Conservation (phyloP, 495 filamentous ascomycete genomes). For the Aspergillus olivimuriae region DNA sequence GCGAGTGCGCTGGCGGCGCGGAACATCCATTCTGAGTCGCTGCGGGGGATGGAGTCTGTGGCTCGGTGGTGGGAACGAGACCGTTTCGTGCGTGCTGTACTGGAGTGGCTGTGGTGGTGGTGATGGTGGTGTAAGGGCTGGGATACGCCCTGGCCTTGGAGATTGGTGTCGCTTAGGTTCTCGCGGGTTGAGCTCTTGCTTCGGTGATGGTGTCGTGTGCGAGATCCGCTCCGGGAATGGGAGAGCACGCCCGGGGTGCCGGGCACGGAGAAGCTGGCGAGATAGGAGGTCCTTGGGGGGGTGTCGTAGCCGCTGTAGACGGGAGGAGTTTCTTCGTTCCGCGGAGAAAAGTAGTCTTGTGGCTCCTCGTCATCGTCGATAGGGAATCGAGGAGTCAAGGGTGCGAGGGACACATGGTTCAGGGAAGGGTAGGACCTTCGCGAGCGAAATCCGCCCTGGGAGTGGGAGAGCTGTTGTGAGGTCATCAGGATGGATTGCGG, state of each 20-base stretch:
- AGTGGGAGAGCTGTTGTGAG: conserved; percentile 12
- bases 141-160: conserved; percentile 19
- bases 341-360: conserved; percentile 30
- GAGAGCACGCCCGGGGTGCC: conserved; percentile 41
- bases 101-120: conserved; percentile 10
- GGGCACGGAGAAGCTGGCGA: conserved; percentile 39
- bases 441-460: conserved; percentile 27
- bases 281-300: conserved; percentile 30
- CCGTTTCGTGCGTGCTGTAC: conserved; percentile 11
- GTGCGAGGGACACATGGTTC: conserved; percentile 50
- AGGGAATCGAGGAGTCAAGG: conserved; percentile 60
- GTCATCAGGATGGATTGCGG: neutral
- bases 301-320: conserved; percentile 7
- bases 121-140: conserved; percentile 22
- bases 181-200: conserved; percentile 34
- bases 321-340: conserved; percentile 2
- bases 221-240: conserved; percentile 38
- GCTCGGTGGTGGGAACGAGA: conserved; percentile 4
- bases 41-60: conserved; percentile 14
- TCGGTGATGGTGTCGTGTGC: conserved; percentile 29
- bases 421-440: conserved; percentile 43
- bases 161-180: conserved; percentile 31
- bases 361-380: conserved; percentile 44
- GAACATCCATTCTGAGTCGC: conserved; percentile 66
- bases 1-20: conserved; percentile 65